A percentile compares a stretch with the other conserved stretches of the same genome.
phyloP scores from a whole-genome alignment of 2,329 filamentous ascomycete genomes.

The Beauveria caledonica region DNA sequence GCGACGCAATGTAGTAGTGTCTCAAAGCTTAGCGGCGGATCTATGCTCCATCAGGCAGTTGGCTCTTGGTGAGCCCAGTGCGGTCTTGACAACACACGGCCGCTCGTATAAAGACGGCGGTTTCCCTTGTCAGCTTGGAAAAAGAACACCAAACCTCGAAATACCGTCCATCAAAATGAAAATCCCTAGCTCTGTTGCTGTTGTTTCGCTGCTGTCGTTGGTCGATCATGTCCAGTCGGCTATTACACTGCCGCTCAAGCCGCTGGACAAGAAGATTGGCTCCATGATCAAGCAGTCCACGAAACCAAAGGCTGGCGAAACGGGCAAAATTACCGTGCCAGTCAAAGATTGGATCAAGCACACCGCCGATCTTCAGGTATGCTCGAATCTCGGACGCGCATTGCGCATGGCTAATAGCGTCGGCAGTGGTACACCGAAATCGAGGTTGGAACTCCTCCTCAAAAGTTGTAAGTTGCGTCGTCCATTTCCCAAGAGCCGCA shows the following conservation, averaged over 20 bases:
- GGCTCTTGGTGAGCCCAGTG: background rate
- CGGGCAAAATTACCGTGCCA: background rate
- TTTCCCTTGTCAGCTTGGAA: background rate
- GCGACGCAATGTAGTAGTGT: background rate
- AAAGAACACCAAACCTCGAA: background rate
- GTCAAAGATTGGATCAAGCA: slow-evolving; percentile 10
- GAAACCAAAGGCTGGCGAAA: background rate
- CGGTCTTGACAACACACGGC: background rate
- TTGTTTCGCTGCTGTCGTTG: slow-evolving; percentile 6
- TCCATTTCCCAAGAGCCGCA: background rate
- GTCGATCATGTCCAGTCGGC: slow-evolving; percentile 8
- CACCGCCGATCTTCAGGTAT: slow-evolving; percentile 8
- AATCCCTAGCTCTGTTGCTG: background rate
- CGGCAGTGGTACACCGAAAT: slow-evolving; percentile 9
- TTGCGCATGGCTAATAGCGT: background rate
- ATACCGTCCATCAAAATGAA: background rate
- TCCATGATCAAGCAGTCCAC: slow-evolving; percentile 1
- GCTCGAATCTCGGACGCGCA: background rate
- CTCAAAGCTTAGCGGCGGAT: background rate
- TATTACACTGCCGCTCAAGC: slow-evolving; percentile 7
- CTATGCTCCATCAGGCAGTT: slow-evolving; percentile 8
- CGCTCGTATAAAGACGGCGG: background rate
- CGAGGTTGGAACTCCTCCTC: slow-evolving; percentile 16
- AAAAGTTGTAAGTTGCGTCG: slow-evolving; percentile 21
- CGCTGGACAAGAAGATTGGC: background rate